Evolutionary conservation across 2,329 filamentous ascomycete species (phyloP), one percentile per base, ranked within the genome.

Genomic region (Verticillium albo-atrum): DNA sequence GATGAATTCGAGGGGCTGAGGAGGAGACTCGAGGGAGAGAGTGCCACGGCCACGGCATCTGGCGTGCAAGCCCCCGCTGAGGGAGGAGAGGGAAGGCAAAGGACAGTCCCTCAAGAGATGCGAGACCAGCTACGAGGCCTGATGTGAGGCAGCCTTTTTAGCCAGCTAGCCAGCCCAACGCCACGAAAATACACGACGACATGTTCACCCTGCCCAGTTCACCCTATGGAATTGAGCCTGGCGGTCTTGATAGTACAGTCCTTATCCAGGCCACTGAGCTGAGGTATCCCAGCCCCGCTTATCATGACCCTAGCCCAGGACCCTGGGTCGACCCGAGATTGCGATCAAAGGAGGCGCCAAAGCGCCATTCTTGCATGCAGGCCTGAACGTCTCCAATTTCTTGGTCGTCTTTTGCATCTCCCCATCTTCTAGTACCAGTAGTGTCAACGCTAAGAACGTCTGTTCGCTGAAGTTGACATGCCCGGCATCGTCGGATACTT

Each of bases 1-100:
- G 81, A 83, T 54, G 85, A 87, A 65, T 88, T 89, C 67, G 87
- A 89, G 65, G 85, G 83, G 2, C 70, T 89, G 64, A 77, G 85
- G 58, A 75, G 86, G 61, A 77, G 86, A 61, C 75, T 89, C 4
- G 86, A 88, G 67, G 85, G 80, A 12, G 86, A 88, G 64, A 78
- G 79, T 60, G 70, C 77, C 20, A 75, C 75, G 55, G 73, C 79
- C 60, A 74, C 75, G 17, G 74, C 79, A 15, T 76, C 79, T 2
- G 83, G 81, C 23, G 74, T 75, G 4, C 75, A 82, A 58, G 72
- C 70, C 34, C 72, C 75, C 64, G 64, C 59, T 2, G 79, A 76
- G 5, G 77, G 72, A 1, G 81, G 80, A 57, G 75, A 74, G 1
- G 81, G 81, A 57, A 76, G 83, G 58, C 77, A 85, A 62, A 79